Evolutionary conservation across 805 yeast genomes (phyloP), one percentile per base, ranked within the genome.

Genomic region (Naumovozyma castellii): DNA sequence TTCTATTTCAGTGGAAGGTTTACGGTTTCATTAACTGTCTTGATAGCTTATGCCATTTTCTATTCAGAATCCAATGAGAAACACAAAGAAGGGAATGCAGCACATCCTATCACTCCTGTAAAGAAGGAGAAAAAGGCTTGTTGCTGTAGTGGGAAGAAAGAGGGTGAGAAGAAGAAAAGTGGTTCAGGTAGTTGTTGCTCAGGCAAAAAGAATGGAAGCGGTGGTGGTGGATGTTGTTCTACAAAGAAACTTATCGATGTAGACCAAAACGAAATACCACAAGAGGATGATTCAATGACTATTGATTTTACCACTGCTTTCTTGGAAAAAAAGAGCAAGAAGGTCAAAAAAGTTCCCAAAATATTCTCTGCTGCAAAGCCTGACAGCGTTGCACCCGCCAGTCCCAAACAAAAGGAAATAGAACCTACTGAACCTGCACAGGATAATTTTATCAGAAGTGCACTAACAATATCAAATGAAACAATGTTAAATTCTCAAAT

Each of bases 401-500:
- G 6, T 6, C 27, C 27, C 20, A 32, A 22, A 16, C 3, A 25
- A 10, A 20, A 25, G 10, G 27, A 20, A 17, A 32, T 33, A 40
- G 6, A 45, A 42, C 35, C 42, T 22, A 8, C 29, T 19, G 16
- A 36, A 32, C 20, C 42, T 35, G 34, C 27, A 22, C 10, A 6
- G 6, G 27, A 22, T 22, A 22, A 42, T 31, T 37, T 51, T 27
- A 53, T 57, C 12, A 57, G 56, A 40, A 55, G 56, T 32, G 51
- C 61, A 8, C 39, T 72, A 40, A 59, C 70, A 1, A 61, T 69
- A 19, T 67, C 78, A 0, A 54, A 59, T 3, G 56, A 67, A 4
- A 60, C 67, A 17, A 57, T 76, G 32, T 48, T 69, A 20, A 72
- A 72, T 20, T 72, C 86, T 1, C 78, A 78, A 40, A 65, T 81